Evolutionary conservation across 1,284 basidiomycete genomes (phyloP).

Genomic region (Apiotrichum mycotoxinovorans): DNA sequence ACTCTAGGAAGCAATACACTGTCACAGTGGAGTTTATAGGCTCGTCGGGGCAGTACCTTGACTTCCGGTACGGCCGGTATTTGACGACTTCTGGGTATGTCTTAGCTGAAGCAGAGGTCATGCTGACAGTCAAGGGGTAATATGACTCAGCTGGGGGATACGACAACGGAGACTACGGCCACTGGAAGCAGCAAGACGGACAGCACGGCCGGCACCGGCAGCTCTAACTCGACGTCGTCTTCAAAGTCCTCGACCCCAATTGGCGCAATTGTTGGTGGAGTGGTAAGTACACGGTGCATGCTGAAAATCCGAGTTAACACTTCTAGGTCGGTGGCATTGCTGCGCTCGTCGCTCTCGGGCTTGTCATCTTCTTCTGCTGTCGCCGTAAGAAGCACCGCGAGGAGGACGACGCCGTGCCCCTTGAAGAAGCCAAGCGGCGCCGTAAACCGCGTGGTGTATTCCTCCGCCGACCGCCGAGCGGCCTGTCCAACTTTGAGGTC

Average conservation of each 20-base stretch:
- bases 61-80: neutral
- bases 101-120: neutral
- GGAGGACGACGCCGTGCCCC: neutral
- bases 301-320: neutral
- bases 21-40: neutral
- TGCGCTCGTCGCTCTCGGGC: neutral
- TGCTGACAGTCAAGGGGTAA: neutral
- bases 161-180: neutral
- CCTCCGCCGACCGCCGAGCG: neutral
- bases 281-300: constrained; percentile 22
- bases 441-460: neutral
- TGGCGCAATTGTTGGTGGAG: constrained; percentile 47
- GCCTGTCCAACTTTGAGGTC: neutral
- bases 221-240: neutral
- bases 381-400: neutral
- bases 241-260: constrained; percentile 13
- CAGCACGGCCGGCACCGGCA: no score
- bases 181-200: no score
- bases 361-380: constrained; percentile 6
- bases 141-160: neutral
- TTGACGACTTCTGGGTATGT: neutral
- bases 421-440: neutral
- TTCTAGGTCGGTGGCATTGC: constrained; percentile 1
- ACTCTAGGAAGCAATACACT: neutral
- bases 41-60: neutral